Conservation (phyloP, 306 rosid genomes). For the Lathyrus oleraceus region DNA sequence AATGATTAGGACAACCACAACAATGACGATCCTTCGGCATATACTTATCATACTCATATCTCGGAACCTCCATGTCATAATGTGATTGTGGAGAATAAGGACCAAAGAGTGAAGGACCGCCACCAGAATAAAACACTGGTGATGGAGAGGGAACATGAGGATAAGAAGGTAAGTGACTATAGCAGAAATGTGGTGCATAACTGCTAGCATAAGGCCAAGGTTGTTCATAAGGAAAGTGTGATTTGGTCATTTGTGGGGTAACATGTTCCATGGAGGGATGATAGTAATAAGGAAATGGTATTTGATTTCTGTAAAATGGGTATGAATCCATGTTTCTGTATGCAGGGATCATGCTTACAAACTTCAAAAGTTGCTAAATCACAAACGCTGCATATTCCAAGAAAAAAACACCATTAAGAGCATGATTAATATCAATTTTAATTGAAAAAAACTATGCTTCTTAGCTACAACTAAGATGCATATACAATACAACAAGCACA, state of each 20-base stretch:
- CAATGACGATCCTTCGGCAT: slow-evolving; percentile 49
- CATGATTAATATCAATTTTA: background rate
- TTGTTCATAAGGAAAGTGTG: slow-evolving; percentile 43
- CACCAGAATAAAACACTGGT: slow-evolving; percentile 44
- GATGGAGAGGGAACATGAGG: slow-evolving; percentile 43
- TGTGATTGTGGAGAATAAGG: slow-evolving; percentile 49
- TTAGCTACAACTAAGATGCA: no score
- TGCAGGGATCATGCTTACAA: slow-evolving; percentile 50
- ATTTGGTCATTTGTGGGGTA: slow-evolving; percentile 48
- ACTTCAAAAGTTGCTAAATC: background rate
- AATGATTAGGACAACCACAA: slow-evolving; percentile 58
- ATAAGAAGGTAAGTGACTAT: slow-evolving; percentile 36
- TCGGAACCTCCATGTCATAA: slow-evolving; percentile 51
- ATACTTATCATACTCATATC: slow-evolving; percentile 62
- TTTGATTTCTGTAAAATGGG: slow-evolving; percentile 52
- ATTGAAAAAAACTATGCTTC: no score
- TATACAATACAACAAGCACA: no score
- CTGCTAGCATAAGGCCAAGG: slow-evolving; percentile 46
- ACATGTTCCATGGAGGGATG: slow-evolving; percentile 32
- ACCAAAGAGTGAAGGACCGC: slow-evolving; percentile 36
- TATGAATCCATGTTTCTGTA: slow-evolving; percentile 53
- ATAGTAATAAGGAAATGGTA: slow-evolving; percentile 34
- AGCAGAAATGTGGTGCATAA: slow-evolving; percentile 47
- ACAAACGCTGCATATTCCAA: background rate
- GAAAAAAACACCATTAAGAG: background rate